Percentiles rank a stretch among this genome's conserved stretches.
Conservation (phyloP, 2,329 filamentous ascomycete genomes). For the Xylaria digitata region DNA sequence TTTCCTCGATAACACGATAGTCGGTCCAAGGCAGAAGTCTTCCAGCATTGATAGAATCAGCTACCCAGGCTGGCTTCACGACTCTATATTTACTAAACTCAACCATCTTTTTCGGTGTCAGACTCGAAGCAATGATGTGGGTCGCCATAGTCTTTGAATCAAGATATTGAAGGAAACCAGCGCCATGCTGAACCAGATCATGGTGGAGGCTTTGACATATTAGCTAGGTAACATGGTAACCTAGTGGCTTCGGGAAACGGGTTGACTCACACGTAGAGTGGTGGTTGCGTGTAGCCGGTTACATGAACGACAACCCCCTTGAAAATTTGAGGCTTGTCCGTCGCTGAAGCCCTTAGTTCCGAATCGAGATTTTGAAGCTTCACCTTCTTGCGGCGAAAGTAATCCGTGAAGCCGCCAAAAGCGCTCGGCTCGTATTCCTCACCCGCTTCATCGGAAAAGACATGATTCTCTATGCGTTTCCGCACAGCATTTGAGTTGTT, state of each 20-base stretch:
- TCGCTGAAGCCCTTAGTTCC: constrained; percentile 75
- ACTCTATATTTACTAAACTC: constrained; percentile 91
- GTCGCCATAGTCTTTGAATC: constrained; percentile 95
- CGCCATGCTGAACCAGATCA: constrained; percentile 92
- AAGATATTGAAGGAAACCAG: constrained; percentile 92
- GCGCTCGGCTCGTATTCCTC: constrained; percentile 90
- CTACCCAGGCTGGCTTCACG: constrained; percentile 93
- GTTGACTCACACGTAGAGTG: constrained; percentile 75
- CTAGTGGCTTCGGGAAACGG: background rate
- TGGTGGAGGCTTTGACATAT: constrained; percentile 70
- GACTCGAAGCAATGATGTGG: constrained; percentile 89
- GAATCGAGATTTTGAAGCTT: constrained; percentile 96
- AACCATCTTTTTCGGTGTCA: constrained; percentile 92
- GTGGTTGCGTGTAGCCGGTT: constrained; percentile 95
- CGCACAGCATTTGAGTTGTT: constrained; percentile 72
- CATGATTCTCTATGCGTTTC: constrained; percentile 72
- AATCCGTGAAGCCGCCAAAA: constrained; percentile 91
- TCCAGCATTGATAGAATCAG: constrained; percentile 86
- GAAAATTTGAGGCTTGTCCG: constrained; percentile 85
- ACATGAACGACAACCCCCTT: constrained; percentile 90
- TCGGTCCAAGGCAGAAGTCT: constrained; percentile 85
- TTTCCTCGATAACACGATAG: constrained; percentile 87
- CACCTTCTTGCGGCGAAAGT: constrained; percentile 94
- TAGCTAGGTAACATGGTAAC: constrained; percentile 13
- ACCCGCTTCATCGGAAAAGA: constrained; percentile 82